Percentiles rank a stretch among this genome's conserved stretches.
Evolutionary conservation across 2,329 filamentous ascomycete genomes (phyloP).

Genomic region (Ophiostoma piceae): DNA sequence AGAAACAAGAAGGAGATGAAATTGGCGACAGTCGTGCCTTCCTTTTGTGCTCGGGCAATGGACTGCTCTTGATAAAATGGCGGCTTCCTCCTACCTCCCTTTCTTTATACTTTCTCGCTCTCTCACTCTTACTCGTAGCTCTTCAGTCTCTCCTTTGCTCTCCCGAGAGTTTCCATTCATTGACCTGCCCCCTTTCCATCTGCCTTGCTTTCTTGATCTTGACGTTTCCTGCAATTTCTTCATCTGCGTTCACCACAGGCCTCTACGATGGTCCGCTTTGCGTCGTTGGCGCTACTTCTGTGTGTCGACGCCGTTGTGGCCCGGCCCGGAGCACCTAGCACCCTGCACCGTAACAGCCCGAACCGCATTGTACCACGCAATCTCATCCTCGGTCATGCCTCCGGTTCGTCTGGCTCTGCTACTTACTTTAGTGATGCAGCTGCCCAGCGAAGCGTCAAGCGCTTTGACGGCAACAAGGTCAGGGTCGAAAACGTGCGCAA

Average conservation of each 20-base stretch:
- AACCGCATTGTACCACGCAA: background rate
- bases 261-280: conserved; percentile 5
- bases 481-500: conserved; percentile 36
- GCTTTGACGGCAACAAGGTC: conserved; percentile 26
- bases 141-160: background rate
- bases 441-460: background rate
- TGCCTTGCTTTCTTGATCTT: background rate
- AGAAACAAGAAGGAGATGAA: background rate
- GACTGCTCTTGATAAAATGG: background rate
- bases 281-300: conserved; percentile 15
- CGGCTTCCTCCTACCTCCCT: background rate
- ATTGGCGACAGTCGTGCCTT: conserved; percentile 5
- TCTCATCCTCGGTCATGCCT: background rate
- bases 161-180: background rate
- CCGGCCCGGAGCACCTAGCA: background rate
- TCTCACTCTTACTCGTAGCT: background rate
- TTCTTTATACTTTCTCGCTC: background rate
- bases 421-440: conserved; percentile 2
- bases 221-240: background rate
- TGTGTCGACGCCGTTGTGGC: conserved; percentile 7
- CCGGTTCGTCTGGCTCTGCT: background rate
- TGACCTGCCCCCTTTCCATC: background rate
- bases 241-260: background rate
- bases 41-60: background rate
- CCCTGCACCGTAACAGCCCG: conserved; percentile 7